Evolutionary conservation across 2,329 filamentous ascomycete genomes (phyloP).

Genomic region (Myriosclerotinia duriaeana): DNA sequence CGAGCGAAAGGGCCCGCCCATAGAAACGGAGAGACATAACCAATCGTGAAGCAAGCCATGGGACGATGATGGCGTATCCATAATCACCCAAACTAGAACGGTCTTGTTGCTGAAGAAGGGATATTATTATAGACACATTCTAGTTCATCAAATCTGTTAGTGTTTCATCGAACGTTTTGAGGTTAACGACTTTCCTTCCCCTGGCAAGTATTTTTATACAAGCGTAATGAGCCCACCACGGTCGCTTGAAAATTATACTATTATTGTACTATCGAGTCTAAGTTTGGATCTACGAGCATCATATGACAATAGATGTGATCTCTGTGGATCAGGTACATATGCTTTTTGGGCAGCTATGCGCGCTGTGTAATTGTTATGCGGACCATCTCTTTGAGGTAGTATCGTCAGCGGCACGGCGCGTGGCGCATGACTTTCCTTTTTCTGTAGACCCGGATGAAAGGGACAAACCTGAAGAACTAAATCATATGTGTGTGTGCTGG

Average conservation of each 20-base stretch:
- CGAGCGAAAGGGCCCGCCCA: slow-evolving; percentile 11
- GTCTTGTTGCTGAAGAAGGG: slow-evolving; percentile 5
- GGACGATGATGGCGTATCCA: slow-evolving; percentile 22
- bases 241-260: slow-evolving; percentile 1
- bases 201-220: slow-evolving; percentile 2
- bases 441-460: slow-evolving; percentile 23
- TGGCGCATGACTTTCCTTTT: slow-evolving; percentile 29
- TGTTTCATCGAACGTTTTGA: slow-evolving; percentile 19
- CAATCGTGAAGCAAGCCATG: slow-evolving; percentile 12
- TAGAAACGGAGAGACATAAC: slow-evolving; percentile 16
- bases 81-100: slow-evolving; percentile 17
- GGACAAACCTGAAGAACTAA: slow-evolving; percentile 7
- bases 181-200: slow-evolving; percentile 6
- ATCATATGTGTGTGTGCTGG: slow-evolving; percentile 8
- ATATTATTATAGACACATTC: slow-evolving; percentile 7
- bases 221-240: slow-evolving; percentile 10
- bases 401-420: slow-evolving; percentile 33
- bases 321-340: slow-evolving; percentile 34
- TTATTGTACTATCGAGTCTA: slow-evolving; percentile 11
- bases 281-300: slow-evolving; percentile 19
- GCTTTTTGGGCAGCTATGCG: slow-evolving; percentile 38
- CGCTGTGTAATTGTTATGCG: slow-evolving; percentile 29
- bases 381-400: slow-evolving; percentile 28
- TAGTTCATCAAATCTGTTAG: slow-evolving; percentile 15
- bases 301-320: slow-evolving; percentile 24